A percentile compares a stretch with the other conserved stretches of the same genome.
Conservation (phyloP, 2,329 filamentous ascomycete genomes). For the Colletotrichum cordylinicola region DNA sequence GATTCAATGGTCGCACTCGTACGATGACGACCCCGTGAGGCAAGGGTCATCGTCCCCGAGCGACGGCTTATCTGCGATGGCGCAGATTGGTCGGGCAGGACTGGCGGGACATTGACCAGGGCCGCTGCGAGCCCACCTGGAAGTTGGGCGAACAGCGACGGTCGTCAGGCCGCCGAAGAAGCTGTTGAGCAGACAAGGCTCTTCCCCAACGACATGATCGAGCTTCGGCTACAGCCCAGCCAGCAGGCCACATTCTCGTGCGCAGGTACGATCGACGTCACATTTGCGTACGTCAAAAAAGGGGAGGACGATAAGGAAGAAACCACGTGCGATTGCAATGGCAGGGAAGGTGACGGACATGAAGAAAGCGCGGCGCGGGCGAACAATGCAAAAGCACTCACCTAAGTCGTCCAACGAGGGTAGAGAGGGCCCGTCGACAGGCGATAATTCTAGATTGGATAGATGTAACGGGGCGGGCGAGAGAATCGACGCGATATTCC, state of each 20-base stretch:
- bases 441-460: not conserved
- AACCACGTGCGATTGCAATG: not conserved
- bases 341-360: not conserved
- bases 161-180: not conserved
- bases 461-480: not conserved
- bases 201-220: not conserved
- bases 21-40: not conserved
- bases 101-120: not conserved
- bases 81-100: not conserved
- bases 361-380: not conserved
- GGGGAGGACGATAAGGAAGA: not conserved
- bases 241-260: not conserved
- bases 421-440: not conserved
- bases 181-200: not conserved
- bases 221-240: not conserved
- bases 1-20: not conserved
- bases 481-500: not conserved
- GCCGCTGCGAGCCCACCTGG: not conserved
- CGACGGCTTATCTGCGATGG: not conserved
- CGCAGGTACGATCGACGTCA: slow-evolving; percentile 9
- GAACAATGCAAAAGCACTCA: not conserved
- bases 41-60: not conserved
- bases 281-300: not conserved
- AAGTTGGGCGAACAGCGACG: not conserved
- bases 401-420: slow-evolving; percentile 3